Evolutionary conservation across 2,329 filamentous ascomycete genomes (phyloP).

Genomic region (Akanthomyces dipterigenus): DNA sequence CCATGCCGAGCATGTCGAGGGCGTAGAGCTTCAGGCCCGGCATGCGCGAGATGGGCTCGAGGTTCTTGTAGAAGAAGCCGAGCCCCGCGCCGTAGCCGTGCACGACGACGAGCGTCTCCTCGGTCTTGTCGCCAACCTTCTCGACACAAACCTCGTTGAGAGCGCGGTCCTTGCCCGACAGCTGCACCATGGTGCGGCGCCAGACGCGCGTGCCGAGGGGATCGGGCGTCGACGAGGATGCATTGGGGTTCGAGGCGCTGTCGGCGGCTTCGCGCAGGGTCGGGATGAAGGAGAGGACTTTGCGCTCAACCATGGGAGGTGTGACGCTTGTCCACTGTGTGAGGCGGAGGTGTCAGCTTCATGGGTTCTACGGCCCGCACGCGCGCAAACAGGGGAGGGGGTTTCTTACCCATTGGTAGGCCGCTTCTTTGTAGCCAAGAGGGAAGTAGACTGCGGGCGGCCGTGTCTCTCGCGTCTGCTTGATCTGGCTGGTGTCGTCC

Average conservation of each 20-base stretch:
- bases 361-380: not conserved
- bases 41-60: constrained; percentile 74
- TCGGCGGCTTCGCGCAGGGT: constrained; percentile 71
- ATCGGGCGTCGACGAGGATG: constrained; percentile 48
- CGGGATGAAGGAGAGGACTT: constrained; percentile 79
- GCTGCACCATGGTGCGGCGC: constrained; percentile 75
- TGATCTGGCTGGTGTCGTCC: constrained; percentile 18
- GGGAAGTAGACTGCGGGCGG: constrained; percentile 58
- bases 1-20: constrained; percentile 93
- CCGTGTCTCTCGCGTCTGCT: constrained; percentile 23
- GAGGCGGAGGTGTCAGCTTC: constrained; percentile 1
- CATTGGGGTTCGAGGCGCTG: constrained; percentile 44
- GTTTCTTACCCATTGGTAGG: constrained; percentile 71
- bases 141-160: constrained; percentile 93
- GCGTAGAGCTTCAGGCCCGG: constrained; percentile 86
- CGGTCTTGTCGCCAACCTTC: constrained; percentile 67
- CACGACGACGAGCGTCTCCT: constrained; percentile 88
- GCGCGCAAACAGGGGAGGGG: too few species aligned
- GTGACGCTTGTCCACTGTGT: constrained; percentile 77
- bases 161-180: constrained; percentile 79
- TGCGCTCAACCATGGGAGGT: constrained; percentile 77
- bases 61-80: constrained; percentile 98
- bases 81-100: constrained; percentile 95
- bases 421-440: constrained; percentile 83
- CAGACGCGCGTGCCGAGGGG: constrained; percentile 81